phyloP scores from a whole-genome alignment of 176 grass and related monocot species.

The Secale cereale region DNA sequence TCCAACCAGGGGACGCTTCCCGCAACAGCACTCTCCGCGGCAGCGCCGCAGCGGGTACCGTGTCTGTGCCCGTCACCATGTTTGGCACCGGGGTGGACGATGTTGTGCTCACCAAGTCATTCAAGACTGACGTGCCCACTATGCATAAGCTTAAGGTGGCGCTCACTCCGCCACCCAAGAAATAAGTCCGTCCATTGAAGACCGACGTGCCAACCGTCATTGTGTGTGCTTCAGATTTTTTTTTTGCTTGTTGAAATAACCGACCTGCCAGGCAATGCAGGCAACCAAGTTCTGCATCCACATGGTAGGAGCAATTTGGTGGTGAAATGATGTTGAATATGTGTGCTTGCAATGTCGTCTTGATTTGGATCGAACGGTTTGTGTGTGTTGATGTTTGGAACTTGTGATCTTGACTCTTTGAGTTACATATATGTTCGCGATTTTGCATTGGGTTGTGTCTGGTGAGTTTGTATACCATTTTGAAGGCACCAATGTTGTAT shows the following conservation, averaged over 20 bases:
- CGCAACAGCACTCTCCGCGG: background rate
- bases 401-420: too few species aligned
- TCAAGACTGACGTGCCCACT: constrained; percentile 27
- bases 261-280: background rate
- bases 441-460: too few species aligned
- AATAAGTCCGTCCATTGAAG: too few species aligned
- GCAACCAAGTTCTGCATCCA: background rate
- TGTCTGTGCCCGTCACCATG: constrained; percentile 11
- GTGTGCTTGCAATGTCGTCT: background rate
- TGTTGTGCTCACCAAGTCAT: constrained; percentile 15
- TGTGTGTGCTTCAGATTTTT: background rate
- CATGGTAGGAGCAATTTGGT: background rate
- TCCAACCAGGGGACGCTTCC: background rate
- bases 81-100: constrained; percentile 33
- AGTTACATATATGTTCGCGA: too few species aligned
- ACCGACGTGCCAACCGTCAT: too few species aligned
- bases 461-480: too few species aligned
- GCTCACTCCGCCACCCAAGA: background rate
- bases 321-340: background rate
- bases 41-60: constrained; percentile 2
- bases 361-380: background rate
- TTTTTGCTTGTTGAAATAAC: background rate
- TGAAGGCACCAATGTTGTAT: too few species aligned
- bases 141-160: constrained; percentile 19
- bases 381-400: background rate